Evolutionary conservation across 2,329 filamentous ascomycete species (phyloP).

Genomic region (Fusarium irregulare): DNA sequence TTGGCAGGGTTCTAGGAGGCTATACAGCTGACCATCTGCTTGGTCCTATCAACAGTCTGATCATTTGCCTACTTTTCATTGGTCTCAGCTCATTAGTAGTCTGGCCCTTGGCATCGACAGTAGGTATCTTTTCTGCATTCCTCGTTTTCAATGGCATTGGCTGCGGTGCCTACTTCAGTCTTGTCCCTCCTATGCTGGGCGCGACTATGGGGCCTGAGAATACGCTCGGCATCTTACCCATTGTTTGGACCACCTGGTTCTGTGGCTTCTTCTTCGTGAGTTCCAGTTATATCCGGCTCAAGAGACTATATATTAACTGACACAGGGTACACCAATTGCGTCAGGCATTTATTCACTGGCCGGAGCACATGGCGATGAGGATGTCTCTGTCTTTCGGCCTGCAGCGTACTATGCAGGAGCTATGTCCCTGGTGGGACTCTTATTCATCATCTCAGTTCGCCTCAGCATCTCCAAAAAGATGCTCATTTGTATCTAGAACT

Average conservation of each 20-base stretch:
- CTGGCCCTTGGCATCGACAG: slow-evolving; percentile 45
- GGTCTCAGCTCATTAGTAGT: slow-evolving; percentile 44
- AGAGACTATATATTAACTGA: background rate
- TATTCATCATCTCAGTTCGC: slow-evolving; percentile 26
- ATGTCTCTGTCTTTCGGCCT: slow-evolving; percentile 22
- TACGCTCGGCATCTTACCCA: slow-evolving; percentile 41
- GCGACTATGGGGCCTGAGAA: slow-evolving; percentile 43
- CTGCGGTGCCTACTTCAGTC: slow-evolving; percentile 48
- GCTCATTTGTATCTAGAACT: background rate
- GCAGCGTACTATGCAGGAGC: slow-evolving; percentile 37
- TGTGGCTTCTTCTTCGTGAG: slow-evolving; percentile 48
- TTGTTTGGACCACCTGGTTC: slow-evolving; percentile 48
- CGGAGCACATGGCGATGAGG: background rate
- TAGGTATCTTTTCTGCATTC: slow-evolving; percentile 40
- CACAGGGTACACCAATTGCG: slow-evolving; percentile 39
- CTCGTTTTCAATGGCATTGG: slow-evolving; percentile 46
- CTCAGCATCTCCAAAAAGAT: slow-evolving; percentile 5
- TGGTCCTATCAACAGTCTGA: slow-evolving; percentile 46
- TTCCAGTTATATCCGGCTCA: rapidly evolving
- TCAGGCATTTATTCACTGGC: slow-evolving; percentile 39
- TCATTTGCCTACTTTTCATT: slow-evolving; percentile 44
- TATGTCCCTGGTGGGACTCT: slow-evolving; percentile 28
- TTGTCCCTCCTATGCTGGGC: slow-evolving; percentile 45
- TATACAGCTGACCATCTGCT: slow-evolving; percentile 43
- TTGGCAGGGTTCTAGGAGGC: slow-evolving; percentile 43